These are phyloP conservation scores for Lepraria neglecta DNA, from an alignment of 495 filamentous ascomycete genomes.

Conservation along the genomic window DNA sequence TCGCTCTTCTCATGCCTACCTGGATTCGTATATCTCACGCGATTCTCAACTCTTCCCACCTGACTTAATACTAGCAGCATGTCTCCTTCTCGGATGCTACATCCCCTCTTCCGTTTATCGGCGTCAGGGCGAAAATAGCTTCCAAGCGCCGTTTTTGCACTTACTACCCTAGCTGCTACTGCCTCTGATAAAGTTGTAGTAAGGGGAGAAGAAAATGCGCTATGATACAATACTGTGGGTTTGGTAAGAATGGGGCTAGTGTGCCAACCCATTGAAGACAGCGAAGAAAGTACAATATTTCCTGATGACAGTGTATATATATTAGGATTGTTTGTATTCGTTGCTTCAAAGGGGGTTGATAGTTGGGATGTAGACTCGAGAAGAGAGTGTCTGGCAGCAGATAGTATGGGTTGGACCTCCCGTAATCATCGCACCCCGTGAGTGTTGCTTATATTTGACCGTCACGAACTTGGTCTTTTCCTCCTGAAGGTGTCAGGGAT, in stretches of 20 bases:
- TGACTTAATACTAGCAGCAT: too few relatives aligned
- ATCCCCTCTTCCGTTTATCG: too few relatives aligned
- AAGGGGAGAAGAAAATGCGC: not conserved
- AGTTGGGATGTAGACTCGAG: not conserved
- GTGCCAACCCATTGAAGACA: not conserved
- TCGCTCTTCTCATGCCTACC: too few relatives aligned
- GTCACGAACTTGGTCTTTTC: not conserved
- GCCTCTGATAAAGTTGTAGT: too few relatives aligned
- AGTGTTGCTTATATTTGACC: not conserved
- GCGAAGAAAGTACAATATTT: not conserved
- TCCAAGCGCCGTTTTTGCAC: too few relatives aligned
- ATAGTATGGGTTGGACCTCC: slow-evolving; percentile 5
- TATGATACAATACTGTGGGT: not conserved
- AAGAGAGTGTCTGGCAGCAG: slow-evolving; percentile 7
- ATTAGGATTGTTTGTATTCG: not conserved
- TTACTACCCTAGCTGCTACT: too few relatives aligned
- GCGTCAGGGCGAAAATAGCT: too few relatives aligned
- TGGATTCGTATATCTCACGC: too few relatives aligned
- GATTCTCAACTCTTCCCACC: too few relatives aligned
- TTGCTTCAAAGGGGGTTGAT: not conserved
- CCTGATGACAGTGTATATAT: slow-evolving; percentile 2
- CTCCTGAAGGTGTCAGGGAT: not conserved
- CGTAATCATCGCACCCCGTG: slow-evolving; percentile 6
- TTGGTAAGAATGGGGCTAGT: not conserved
- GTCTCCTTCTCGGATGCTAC: too few relatives aligned